Conservation (phyloP, 768 basidiomycete species). For the Dictyophora rubrovolvata region DNA sequence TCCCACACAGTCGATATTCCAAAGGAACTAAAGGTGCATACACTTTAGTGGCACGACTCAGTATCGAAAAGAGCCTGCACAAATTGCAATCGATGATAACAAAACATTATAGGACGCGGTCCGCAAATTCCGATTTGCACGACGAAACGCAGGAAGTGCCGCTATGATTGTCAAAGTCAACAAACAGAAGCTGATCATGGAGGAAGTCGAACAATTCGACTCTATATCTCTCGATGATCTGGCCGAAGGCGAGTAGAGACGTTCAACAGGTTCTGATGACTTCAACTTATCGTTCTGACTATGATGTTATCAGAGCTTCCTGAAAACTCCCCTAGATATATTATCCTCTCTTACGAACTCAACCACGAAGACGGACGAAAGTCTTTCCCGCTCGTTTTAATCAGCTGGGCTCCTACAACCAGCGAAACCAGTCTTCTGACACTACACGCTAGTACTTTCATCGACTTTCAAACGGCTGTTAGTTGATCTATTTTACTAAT, state of each 20-base stretch:
- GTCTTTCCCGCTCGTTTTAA: constrained; percentile 73
- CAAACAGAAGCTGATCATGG: constrained; percentile 70
- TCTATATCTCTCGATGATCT: constrained; percentile 72
- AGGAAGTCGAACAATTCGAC: constrained; percentile 73
- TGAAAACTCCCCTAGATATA: constrained; percentile 77
- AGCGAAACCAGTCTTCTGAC: constrained; percentile 70
- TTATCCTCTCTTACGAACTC: constrained; percentile 76
- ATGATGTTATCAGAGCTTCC: constrained; percentile 55
- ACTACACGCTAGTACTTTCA: constrained; percentile 71
- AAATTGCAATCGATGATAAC: background rate
- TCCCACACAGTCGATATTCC: constrained; percentile 81
- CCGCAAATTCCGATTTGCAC: constrained; percentile 72
- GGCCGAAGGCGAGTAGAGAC: constrained; percentile 58
- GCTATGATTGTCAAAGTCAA: constrained; percentile 88
- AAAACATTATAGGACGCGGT: constrained; percentile 37
- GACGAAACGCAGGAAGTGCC: constrained; percentile 55
- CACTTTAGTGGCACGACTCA: no score
- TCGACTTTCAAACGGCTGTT: constrained; percentile 73
- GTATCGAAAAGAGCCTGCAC: background rate
- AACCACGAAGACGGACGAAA: constrained; percentile 71
- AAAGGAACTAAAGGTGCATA: constrained; percentile 44
- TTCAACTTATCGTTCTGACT: background rate
- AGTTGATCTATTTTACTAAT: constrained; percentile 5
- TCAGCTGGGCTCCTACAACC: constrained; percentile 80
- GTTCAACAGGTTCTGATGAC: constrained; percentile 5